A percentile compares a stretch with the other conserved stretches of the same genome.
phyloP scores from a whole-genome alignment of 805 yeast species.

The Sugiyamaella chiloensis region DNA sequence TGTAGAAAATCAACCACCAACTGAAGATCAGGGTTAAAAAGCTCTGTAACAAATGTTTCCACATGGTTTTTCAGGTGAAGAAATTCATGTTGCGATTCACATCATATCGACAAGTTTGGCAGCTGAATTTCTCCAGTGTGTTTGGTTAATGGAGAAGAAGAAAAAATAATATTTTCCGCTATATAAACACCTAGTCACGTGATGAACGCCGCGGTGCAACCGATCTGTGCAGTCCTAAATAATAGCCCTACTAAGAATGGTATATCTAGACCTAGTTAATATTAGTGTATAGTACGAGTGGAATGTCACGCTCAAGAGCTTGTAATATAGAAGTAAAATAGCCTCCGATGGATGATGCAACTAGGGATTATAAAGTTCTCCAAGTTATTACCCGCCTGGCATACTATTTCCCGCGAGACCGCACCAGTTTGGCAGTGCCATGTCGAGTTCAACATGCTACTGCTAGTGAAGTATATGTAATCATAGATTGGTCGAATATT shows the following conservation, averaged over 20 bases:
- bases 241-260: too few relatives aligned
- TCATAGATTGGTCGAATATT: constrained; percentile 18
- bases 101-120: constrained; percentile 25
- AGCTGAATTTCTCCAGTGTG: constrained; percentile 4
- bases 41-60: constrained; percentile 38
- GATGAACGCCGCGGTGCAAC: too few relatives aligned
- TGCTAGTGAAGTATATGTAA: not conserved
- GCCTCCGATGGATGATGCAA: too few relatives aligned
- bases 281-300: too few relatives aligned
- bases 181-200: not conserved
- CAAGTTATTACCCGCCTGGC: too few relatives aligned
- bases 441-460: not conserved
- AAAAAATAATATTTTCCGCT: not conserved
- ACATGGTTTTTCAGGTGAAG: constrained; percentile 40
- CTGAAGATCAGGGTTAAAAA: constrained; percentile 42
- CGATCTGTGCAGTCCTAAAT: too few relatives aligned
- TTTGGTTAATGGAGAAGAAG: constrained; percentile 3
- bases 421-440: constrained; percentile 12
- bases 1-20: constrained; percentile 4
- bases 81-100: constrained; percentile 38
- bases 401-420: constrained; percentile 13
- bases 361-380: too few relatives aligned
- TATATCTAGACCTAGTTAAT: too few relatives aligned
- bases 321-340: too few relatives aligned
- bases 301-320: too few relatives aligned